Evolutionary conservation across 208 protist genomes (phyloP), one percentile per base, ranked within the genome.

Genomic region (Trypanosoma lewisi): DNA sequence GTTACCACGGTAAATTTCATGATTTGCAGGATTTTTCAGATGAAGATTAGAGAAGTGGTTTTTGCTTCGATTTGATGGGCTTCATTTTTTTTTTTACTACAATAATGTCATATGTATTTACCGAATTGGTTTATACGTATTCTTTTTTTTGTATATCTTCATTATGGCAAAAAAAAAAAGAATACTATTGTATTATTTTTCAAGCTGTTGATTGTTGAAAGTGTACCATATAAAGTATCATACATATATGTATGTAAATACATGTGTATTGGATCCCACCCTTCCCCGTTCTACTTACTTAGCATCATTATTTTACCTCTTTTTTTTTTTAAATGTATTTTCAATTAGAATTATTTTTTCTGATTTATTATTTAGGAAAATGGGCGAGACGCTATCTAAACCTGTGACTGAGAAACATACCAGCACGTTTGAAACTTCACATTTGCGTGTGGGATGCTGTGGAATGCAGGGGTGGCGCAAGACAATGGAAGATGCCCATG

Each of bases 391-490:
- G 67, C 70, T 96, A 2, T 79, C 83, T 7, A 95, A 93, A 56
- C 93, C 93, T 19, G 83, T 94, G 37, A 92, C 79, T 34, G 88
- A 97, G 54, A 97, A 97, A 66, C 87, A 93, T 50, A 93, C 93
- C 21, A 93, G 85, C 16, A 80, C 85, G 9, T 92, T 93, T 64
- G 81, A 96, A 62, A 97, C 90, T 5, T 81, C 77, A 9, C 83
- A 91, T 65, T 55, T 94, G 6, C 75, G 76, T 56, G 87, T 94
- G 7, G 93, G 85, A 4, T 89, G 85, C 59, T 96, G 88, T 70
- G 87, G 80, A 33, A 97, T 97, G 93, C 93, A 97, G 51, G 93
- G 91, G 2, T 97, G 88, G 86, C 54, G 93, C 7, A 87, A 92
- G 41, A 79, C 82, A 1, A 97, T 97, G 93, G 90, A 97, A 71